These are phyloP conservation scores for Hygrophila difformis DNA, from an alignment of 257 asterid species.

Conservation along the genomic window DNA sequence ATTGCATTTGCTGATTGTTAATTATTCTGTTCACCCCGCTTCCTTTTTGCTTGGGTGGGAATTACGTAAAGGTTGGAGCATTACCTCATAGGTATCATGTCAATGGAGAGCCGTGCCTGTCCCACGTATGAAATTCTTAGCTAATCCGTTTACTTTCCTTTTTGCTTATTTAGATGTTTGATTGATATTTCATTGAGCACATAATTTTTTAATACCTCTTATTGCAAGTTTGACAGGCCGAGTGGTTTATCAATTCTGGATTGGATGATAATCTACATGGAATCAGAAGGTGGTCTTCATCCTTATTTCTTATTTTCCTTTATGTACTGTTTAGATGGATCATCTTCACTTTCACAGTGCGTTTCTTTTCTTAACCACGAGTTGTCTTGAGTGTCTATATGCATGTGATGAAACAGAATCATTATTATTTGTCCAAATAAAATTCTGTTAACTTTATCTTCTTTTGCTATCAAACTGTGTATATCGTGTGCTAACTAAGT, in stretches of 20 bases:
- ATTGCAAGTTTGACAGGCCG: not conserved
- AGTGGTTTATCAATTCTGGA: constrained; percentile 10
- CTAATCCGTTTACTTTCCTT: not conserved
- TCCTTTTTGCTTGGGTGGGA: constrained; percentile 4
- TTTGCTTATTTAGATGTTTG: not conserved
- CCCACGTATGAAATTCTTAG: constrained; percentile 49
- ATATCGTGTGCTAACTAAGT: constrained; percentile 3
- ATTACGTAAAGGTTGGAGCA: constrained; percentile 36
- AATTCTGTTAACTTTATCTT: not conserved
- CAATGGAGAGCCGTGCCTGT: constrained; percentile 51
- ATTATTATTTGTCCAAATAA: not conserved
- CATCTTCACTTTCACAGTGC: not conserved
- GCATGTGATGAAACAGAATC: not conserved
- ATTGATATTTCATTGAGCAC: not conserved
- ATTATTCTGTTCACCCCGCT: constrained; percentile 1
- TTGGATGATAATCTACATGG: constrained; percentile 12
- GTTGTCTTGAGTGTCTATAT: not conserved
- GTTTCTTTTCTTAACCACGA: constrained; percentile 1
- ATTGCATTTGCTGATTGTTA: constrained; percentile 3
- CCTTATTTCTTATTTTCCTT: not conserved
- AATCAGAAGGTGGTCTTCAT: constrained; percentile 23
- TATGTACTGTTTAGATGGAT: not conserved
- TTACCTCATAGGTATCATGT: constrained; percentile 75
- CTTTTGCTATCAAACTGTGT: not conserved
- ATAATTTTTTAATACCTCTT: not conserved